Percentiles rank a stretch among this genome's conserved stretches.
Evolutionary conservation across 108 stramenopile genomes (phyloP).

Genomic region (Bacterosira constricta): DNA sequence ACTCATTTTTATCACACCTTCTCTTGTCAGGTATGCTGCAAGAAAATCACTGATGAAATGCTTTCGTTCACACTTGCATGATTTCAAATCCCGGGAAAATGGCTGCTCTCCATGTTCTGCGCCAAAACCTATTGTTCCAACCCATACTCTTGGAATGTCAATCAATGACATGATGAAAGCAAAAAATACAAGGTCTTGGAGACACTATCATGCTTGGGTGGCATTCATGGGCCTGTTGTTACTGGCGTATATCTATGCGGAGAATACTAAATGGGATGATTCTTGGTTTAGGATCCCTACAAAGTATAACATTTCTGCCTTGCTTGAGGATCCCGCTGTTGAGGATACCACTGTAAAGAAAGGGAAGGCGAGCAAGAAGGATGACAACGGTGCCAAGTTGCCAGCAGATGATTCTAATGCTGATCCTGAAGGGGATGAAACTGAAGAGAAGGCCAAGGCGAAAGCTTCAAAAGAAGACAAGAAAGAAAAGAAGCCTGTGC

Average conservation of each 20-base stretch:
- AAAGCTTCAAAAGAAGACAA: constrained; percentile 1
- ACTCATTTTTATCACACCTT: constrained; percentile 41
- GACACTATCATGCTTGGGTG: constrained; percentile 31
- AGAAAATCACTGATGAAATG: constrained; percentile 55
- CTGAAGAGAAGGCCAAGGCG: constrained; percentile 4
- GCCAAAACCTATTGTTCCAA: constrained; percentile 1
- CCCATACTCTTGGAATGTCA: constrained; percentile 19
- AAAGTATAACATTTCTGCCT: constrained; percentile 35
- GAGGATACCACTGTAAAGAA: constrained; percentile 14
- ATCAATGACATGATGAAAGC: constrained; percentile 43
- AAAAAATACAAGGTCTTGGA: constrained; percentile 23
- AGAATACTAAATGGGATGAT: constrained; percentile 35
- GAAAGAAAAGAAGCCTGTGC: not conserved
- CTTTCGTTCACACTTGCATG: constrained; percentile 58
- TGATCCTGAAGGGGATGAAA: not conserved
- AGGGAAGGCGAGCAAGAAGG: not conserved
- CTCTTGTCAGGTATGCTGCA: constrained; percentile 63
- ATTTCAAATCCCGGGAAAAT: constrained; percentile 32
- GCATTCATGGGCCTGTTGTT: constrained; percentile 30
- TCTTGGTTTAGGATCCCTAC: constrained; percentile 11
- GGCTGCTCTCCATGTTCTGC: constrained; percentile 22
- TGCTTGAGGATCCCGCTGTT: constrained; percentile 20
- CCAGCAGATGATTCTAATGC: not conserved
- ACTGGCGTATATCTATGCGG: constrained; percentile 30
- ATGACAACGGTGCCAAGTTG: not conserved